These are phyloP conservation scores for Nicotiana tabacum DNA, from an alignment of 257 asterid species.

Conservation along the genomic window DNA sequence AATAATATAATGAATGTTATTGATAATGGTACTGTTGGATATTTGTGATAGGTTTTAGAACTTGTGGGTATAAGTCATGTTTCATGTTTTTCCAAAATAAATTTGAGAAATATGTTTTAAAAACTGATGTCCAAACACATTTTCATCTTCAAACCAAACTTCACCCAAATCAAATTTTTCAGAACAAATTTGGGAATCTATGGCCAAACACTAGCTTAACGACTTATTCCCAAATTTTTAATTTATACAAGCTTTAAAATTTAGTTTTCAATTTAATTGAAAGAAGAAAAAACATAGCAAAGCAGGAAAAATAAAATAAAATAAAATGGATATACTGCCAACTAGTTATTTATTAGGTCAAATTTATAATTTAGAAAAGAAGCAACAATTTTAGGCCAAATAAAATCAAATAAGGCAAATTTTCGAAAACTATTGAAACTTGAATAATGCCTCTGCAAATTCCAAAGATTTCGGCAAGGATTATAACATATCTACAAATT, in stretches of 20 bases:
- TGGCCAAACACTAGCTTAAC: too few species aligned
- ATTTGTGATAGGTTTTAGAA: too few species aligned
- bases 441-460: neutral
- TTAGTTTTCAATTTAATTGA: neutral
- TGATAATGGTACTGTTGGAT: too few species aligned
- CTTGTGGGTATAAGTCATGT: too few species aligned
- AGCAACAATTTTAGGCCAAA: neutral
- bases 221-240: neutral
- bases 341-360: neutral
- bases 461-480: neutral
- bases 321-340: neutral
- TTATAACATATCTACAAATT: neutral
- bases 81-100: too few species aligned
- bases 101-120: too few species aligned
- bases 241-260: neutral
- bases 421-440: neutral
- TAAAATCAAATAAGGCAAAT: neutral
- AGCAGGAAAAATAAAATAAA: neutral
- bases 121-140: too few species aligned
- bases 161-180: too few species aligned
- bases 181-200: too few species aligned
- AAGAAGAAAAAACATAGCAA: neutral
- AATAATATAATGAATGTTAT: too few species aligned
- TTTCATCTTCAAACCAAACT: too few species aligned
- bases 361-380: neutral